Conservation (phyloP, 129 eudicot genomes). For the Pseudognaphalium luteoalbum region DNA sequence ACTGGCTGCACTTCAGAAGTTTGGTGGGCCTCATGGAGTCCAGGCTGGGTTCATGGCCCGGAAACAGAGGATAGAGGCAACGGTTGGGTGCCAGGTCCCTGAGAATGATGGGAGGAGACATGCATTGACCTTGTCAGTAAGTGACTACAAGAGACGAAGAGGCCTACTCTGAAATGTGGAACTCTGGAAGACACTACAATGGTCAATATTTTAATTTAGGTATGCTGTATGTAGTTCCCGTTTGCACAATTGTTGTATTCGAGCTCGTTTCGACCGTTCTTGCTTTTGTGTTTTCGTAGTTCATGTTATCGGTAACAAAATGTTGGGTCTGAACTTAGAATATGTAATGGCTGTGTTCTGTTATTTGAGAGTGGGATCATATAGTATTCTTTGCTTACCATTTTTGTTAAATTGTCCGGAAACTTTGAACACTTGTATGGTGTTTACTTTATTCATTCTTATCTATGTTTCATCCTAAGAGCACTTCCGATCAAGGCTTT, state of each 20-base stretch:
- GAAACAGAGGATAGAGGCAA: slow-evolving; percentile 89
- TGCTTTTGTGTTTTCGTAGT: too few species aligned
- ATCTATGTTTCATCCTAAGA: too few species aligned
- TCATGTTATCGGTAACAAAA: slow-evolving; percentile 3
- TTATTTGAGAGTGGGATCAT: not conserved
- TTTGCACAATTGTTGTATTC: not conserved
- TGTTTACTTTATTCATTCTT: too few species aligned
- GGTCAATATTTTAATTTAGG: not conserved
- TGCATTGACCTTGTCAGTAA: slow-evolving; percentile 71
- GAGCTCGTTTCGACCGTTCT: too few species aligned
- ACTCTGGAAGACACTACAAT: not conserved
- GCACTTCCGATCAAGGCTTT: too few species aligned
- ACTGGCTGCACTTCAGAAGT: slow-evolving; percentile 68
- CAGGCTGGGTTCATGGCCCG: slow-evolving; percentile 91
- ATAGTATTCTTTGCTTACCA: not conserved
- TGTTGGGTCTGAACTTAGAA: slow-evolving; percentile 5
- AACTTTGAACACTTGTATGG: not conserved
- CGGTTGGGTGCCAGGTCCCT: slow-evolving; percentile 70
- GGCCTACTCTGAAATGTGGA: slow-evolving; percentile 60
- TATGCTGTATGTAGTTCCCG: slow-evolving; percentile 10
- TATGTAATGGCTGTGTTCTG: not conserved
- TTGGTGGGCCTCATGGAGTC: slow-evolving; percentile 82
- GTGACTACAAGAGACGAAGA: slow-evolving; percentile 91
- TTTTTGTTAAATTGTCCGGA: not conserved
- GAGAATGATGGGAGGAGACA: slow-evolving; percentile 95